Base-by-base conservation (phyloP, 208 protist genomes). In the Trypanosoma grayi region DNA sequence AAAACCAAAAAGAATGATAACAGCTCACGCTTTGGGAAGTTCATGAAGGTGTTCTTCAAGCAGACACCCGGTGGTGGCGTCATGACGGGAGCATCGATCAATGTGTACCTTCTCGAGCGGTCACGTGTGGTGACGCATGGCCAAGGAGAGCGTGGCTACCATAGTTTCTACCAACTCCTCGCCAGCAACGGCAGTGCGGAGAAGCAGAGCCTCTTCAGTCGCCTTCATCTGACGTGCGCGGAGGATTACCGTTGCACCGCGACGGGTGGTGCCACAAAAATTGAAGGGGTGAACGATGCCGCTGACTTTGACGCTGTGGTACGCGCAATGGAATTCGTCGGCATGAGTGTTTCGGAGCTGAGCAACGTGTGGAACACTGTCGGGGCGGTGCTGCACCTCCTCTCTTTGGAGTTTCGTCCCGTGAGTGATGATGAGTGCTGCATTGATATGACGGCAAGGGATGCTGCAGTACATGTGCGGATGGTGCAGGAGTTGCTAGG, bases 111-210 rank as follows among this genome's bases (percentile, higher is more conserved):
- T 8, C 67, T 88, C 0, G 81, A 88, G 44, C 70, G 79, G 52
- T 71, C 60, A 18, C 62, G 79, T 31, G 25, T 86, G 28, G 64
- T 86, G 10, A 68, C 43, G 1, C 87, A 92, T 45, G 47, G 58
- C 10, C 36, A 60, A 11, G 84, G 73, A 18, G 91, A 97, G 56
- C 55, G 88, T 25, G 84, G 79, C 30, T 97, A 92, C 59, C 91
- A 97, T 61, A 81, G 88, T 25, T 97, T 95, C 56, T 97, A 97
- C 66, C 78, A 93, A 55, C 47, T 97, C 10, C 48, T 92, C 22
- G 48, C 66, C 33, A 34, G 24, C 10, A 39, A 33, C 39, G 36
- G 16, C 10, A 41, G 30, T n/a, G 28, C 41, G 46, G 70, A 66
- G 2, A 66, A 66, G 22, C 25, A 51, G 13, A 37, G 46, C 25